Conservation (phyloP, 352 stramenopile species). For the Globisporangium yorkense region DNA sequence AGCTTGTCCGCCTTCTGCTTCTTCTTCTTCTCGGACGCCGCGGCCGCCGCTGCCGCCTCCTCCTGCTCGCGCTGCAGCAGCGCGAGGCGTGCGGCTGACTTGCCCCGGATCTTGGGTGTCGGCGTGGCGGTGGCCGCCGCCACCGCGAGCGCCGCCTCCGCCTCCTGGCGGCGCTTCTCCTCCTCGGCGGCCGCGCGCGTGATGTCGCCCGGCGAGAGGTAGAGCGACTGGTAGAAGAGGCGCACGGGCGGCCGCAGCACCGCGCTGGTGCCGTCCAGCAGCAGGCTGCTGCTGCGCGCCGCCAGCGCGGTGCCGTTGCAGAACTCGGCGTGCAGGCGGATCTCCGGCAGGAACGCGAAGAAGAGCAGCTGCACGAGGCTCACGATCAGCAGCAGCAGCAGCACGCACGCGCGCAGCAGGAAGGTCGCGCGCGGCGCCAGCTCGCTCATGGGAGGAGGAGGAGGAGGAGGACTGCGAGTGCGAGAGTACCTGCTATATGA, state of each 20-base stretch:
- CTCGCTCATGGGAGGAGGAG: slow-evolving; percentile 4
- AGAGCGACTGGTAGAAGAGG: slow-evolving; percentile 75
- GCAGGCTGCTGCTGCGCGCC: slow-evolving; percentile 19
- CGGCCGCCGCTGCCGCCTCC: not conserved
- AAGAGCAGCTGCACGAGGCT: slow-evolving; percentile 67
- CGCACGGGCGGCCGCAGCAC: slow-evolving; percentile 58
- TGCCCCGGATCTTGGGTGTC: slow-evolving; percentile 16
- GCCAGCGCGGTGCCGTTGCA: slow-evolving; percentile 53
- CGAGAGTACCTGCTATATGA: no score
- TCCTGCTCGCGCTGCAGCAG: slow-evolving; percentile 7
- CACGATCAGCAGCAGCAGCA: slow-evolving; percentile 68
- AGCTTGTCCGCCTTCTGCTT: slow-evolving; percentile 20
- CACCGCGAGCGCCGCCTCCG: slow-evolving; percentile 13
- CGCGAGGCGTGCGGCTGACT: not conserved
- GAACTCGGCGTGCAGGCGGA: slow-evolving; percentile 50
- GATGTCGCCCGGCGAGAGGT: slow-evolving; percentile 56
- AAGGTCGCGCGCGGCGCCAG: slow-evolving; percentile 34
- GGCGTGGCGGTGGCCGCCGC: slow-evolving; percentile 10
- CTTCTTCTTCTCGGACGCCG: slow-evolving; percentile 9
- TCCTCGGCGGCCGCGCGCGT: slow-evolving; percentile 35
- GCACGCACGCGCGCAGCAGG: slow-evolving; percentile 60
- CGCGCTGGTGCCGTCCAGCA: slow-evolving; percentile 32
- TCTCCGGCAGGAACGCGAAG: slow-evolving; percentile 67
- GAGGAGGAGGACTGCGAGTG: not conserved
- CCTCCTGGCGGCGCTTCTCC: slow-evolving; percentile 27